phyloP scores from a whole-genome alignment of 176 grass and related monocot genomes.

The Secale cereale region DNA sequence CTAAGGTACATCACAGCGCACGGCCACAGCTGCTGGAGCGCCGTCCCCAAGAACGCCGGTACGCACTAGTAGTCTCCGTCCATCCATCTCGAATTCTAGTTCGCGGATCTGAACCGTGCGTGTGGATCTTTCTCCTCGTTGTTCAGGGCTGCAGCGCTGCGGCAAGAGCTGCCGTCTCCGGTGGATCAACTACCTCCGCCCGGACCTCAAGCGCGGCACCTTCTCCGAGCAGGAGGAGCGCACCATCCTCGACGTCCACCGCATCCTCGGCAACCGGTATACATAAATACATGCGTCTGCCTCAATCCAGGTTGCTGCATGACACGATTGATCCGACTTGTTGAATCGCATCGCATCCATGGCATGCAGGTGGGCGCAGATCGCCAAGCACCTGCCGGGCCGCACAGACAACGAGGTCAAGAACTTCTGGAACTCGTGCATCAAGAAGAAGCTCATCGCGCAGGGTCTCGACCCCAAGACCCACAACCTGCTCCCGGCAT shows the following conservation, averaged over 20 bases:
- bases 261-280: slow-evolving; percentile 94
- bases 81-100: background rate
- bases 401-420: slow-evolving; percentile 99
- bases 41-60: slow-evolving; percentile 94
- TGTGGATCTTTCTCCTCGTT: background rate
- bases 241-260: slow-evolving; percentile 92
- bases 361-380: slow-evolving; percentile 85
- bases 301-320: background rate
- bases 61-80: background rate
- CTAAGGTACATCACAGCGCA: slow-evolving; percentile 72
- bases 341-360: slow-evolving; percentile 4
- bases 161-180: slow-evolving; percentile 99
- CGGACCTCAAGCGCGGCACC: slow-evolving; percentile 87
- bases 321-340: background rate
- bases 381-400: slow-evolving; percentile 92
- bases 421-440: slow-evolving; percentile 99
- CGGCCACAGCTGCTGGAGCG: slow-evolving; percentile 97
- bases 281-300: background rate
- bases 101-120: background rate
- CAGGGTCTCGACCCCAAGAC: slow-evolving; percentile 96
- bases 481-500: slow-evolving; percentile 86
- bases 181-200: slow-evolving; percentile 99
- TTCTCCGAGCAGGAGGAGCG: slow-evolving; percentile 92
- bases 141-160: slow-evolving; percentile 84
- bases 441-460: slow-evolving; percentile 99